These are phyloP conservation scores for Viola pubescens DNA, from an alignment of 441 rosid genomes.

Conservation along the genomic window DNA sequence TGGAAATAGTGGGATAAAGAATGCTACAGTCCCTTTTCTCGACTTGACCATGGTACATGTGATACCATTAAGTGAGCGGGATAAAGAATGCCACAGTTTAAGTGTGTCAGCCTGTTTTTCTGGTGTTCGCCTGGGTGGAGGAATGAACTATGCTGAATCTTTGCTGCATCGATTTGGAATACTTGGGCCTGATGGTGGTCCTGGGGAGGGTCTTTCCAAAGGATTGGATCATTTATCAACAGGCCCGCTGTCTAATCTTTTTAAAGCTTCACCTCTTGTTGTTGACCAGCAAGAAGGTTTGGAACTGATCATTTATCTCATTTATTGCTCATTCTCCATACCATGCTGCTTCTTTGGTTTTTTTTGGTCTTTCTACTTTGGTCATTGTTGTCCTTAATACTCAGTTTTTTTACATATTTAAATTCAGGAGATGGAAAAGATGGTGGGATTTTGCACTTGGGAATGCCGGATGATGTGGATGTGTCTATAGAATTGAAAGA, in stretches of 20 bases:
- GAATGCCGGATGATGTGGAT: constrained; percentile 81
- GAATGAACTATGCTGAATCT: constrained; percentile 38
- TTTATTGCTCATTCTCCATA: background rate
- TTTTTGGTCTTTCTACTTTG: constrained; percentile 28
- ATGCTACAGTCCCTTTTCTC: constrained; percentile 60
- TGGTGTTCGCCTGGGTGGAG: constrained; percentile 84
- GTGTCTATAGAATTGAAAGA: constrained; percentile 68
- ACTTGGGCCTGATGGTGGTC: constrained; percentile 87
- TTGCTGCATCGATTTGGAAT: constrained; percentile 45
- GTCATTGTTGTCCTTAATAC: constrained; percentile 22
- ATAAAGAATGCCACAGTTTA: constrained; percentile 80
- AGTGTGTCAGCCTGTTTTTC: constrained; percentile 67
- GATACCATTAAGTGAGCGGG: constrained; percentile 77
- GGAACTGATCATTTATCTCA: constrained; percentile 1
- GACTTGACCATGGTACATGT: constrained; percentile 68
- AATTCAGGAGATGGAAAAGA: constrained; percentile 39
- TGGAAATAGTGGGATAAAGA: constrained; percentile 32
- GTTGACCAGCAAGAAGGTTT: constrained; percentile 57
- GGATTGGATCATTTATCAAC: constrained; percentile 72
- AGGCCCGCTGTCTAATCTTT: constrained; percentile 82
- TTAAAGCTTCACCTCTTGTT: constrained; percentile 51
- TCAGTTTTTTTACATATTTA: constrained; percentile 32
- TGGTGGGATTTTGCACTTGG: constrained; percentile 45
- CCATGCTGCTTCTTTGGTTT: background rate
- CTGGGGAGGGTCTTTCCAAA: constrained; percentile 76